A percentile compares a stretch with the other conserved stretches of the same genome.
Conservation (phyloP, 306 rosid genomes). For the Castanea mollissima region DNA sequence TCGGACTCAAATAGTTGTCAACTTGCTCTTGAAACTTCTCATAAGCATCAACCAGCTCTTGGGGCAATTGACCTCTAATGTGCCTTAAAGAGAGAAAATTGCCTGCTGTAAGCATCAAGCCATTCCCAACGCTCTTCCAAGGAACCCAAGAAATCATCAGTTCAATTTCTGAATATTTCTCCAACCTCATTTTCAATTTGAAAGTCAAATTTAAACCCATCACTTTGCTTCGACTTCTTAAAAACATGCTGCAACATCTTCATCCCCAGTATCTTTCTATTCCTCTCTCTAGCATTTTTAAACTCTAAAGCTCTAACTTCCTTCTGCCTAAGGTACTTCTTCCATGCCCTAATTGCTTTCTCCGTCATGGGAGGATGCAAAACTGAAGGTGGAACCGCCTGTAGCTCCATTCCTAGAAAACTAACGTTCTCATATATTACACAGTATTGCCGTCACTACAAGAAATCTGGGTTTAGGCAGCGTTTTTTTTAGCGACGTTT, state of each 20-base stretch:
- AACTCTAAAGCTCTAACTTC: conserved; percentile 72
- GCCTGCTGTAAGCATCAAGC: conserved; percentile 59
- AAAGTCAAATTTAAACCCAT: conserved; percentile 52
- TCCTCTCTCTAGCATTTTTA: conserved; percentile 81
- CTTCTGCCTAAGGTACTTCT: conserved; percentile 83
- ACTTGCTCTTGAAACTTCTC: conserved; percentile 81
- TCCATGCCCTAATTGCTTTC: conserved; percentile 80
- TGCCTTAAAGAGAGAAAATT: conserved; percentile 70
- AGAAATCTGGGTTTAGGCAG: too few relatives aligned
- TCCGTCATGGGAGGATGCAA: conserved; percentile 65
- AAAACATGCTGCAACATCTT: conserved; percentile 64
- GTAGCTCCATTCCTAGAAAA: conserved; percentile 82
- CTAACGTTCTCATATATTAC: conserved; percentile 78
- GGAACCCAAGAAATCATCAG: conserved; percentile 57
- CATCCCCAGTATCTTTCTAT: conserved; percentile 71
- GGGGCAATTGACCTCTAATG: conserved; percentile 73
- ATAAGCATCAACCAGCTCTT: conserved; percentile 69
- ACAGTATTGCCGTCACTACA: conserved; percentile 74
- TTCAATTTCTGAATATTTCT: conserved; percentile 65
- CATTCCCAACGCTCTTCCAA: conserved; percentile 73
- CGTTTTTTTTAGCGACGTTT: too few relatives aligned
- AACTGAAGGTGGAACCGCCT: conserved; percentile 69
- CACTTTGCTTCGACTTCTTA: conserved; percentile 56
- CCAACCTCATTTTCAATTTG: conserved; percentile 66
- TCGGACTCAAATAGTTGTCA: conserved; percentile 68